Evolutionary conservation across 2,329 filamentous ascomycete genomes (phyloP).

Genomic region (Beauveria australis): DNA sequence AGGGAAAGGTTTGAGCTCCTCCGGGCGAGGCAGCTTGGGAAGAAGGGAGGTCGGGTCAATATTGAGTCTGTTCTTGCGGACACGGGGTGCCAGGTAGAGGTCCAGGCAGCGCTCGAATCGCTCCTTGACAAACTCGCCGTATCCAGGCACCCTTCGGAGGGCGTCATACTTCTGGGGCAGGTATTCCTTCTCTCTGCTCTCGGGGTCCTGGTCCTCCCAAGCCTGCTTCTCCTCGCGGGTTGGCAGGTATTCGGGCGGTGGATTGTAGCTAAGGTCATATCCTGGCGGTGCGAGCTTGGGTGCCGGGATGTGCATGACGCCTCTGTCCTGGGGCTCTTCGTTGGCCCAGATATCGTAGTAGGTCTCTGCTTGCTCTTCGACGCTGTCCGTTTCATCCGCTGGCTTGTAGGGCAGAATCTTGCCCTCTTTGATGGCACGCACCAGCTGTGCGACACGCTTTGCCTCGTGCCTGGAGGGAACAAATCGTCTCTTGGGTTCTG

Average conservation of each 20-base stretch:
- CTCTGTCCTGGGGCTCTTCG: slow-evolving; percentile 71
- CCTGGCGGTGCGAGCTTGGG: slow-evolving; percentile 89
- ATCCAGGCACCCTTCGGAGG: slow-evolving; percentile 85
- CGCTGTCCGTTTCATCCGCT: slow-evolving; percentile 55
- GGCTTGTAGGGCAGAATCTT: slow-evolving; percentile 86
- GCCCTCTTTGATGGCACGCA: slow-evolving; percentile 89
- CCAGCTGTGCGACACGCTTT: slow-evolving; percentile 94
- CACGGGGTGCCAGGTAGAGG: slow-evolving; percentile 85
- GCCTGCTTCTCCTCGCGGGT: slow-evolving; percentile 72
- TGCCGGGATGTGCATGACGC: slow-evolving; percentile 90
- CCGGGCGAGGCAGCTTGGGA: slow-evolving; percentile 85
- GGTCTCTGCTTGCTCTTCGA: slow-evolving; percentile 63
- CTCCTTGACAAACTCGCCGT: slow-evolving; percentile 85
- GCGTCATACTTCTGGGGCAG: slow-evolving; percentile 75
- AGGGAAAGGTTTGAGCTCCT: slow-evolving; percentile 91
- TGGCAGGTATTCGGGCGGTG: slow-evolving; percentile 87
- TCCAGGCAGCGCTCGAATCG: slow-evolving; percentile 93
- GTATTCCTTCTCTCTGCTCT: slow-evolving; percentile 86
- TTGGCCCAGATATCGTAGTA: slow-evolving; percentile 94
- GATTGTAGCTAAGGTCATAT: slow-evolving; percentile 95
- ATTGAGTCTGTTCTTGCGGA: slow-evolving; percentile 89
- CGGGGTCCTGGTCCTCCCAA: slow-evolving; percentile 81
- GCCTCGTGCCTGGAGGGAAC: slow-evolving; percentile 95
- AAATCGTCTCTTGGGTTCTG: slow-evolving; percentile 92
- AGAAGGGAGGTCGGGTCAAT: slow-evolving; percentile 91